phyloP scores from a whole-genome alignment of 352 stramenopile genomes.

The Peronospora farinosa region DNA sequence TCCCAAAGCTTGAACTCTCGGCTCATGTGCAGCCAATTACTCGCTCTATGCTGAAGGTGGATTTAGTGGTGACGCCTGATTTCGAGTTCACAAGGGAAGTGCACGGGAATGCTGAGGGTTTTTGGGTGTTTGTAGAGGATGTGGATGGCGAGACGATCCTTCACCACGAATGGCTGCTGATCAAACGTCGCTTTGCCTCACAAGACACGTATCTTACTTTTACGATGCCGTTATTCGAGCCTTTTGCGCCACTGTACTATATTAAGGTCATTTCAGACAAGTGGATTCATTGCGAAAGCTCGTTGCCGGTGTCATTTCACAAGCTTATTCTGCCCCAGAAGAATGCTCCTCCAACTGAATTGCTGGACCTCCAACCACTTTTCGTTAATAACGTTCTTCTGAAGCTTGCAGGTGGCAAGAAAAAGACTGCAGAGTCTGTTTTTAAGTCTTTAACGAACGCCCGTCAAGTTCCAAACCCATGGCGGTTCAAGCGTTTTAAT shows the following conservation, averaged over 20 bases:
- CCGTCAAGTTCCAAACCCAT: slow-evolving; percentile 40
- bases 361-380: slow-evolving; percentile 97
- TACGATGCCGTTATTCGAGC: slow-evolving; percentile 96
- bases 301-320: slow-evolving; percentile 96
- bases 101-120: slow-evolving; percentile 94
- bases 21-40: slow-evolving; percentile 98
- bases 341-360: slow-evolving; percentile 94
- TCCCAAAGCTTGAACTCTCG: slow-evolving; percentile 94
- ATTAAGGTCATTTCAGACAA: slow-evolving; percentile 96
- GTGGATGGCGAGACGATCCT: slow-evolving; percentile 98
- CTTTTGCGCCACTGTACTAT: slow-evolving; percentile 97
- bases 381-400: slow-evolving; percentile 83
- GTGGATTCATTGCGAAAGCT: slow-evolving; percentile 96
- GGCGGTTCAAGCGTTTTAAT: slow-evolving; percentile 93
- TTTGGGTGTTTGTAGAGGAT: slow-evolving; percentile 98
- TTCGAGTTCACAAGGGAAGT: slow-evolving; percentile 96
- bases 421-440: slow-evolving; percentile 47
- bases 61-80: slow-evolving; percentile 94
- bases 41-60: slow-evolving; percentile 92
- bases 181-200: slow-evolving; percentile 84
- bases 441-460: slow-evolving; percentile 40
- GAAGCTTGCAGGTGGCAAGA: slow-evolving; percentile 62
- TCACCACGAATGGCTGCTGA: slow-evolving; percentile 95
- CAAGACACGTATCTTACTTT: slow-evolving; percentile 89
- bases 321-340: slow-evolving; percentile 99